Conservation (phyloP, 371 early-diverging fungal species). For the Rhizopus microsporus region DNA sequence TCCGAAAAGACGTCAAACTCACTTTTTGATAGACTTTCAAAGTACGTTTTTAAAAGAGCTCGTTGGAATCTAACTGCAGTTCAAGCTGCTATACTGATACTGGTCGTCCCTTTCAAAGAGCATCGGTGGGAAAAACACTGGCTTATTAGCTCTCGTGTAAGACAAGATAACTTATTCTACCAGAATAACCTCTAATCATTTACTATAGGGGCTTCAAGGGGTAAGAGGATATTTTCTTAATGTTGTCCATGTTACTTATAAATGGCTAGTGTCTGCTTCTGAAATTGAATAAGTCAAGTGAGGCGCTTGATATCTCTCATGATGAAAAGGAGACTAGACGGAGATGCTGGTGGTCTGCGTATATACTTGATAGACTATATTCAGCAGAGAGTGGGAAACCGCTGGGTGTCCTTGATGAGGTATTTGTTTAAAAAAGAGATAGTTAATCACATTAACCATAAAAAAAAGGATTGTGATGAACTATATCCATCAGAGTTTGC, state of each 20-base stretch:
- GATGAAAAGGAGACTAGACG: conserved; percentile 50
- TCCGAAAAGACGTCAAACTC: conserved; percentile 4
- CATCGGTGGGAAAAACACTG: conserved; percentile 27
- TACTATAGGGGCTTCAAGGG: neutral
- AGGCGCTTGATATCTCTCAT: conserved; percentile 36
- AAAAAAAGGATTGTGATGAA: conserved; percentile 39
- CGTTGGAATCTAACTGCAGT: conserved; percentile 33
- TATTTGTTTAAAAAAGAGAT: neutral
- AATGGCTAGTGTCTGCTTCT: conserved; percentile 48
- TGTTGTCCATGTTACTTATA: neutral
- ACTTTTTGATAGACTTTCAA: conserved; percentile 2
- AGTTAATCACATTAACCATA: neutral
- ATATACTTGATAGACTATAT: conserved; percentile 49
- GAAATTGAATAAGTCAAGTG: conserved; percentile 49
- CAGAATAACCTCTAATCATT: no score
- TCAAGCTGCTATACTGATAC: conserved; percentile 37
- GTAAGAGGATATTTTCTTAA: neutral
- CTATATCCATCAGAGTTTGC: conserved; percentile 29
- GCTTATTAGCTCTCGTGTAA: conserved; percentile 35
- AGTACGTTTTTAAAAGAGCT: conserved; percentile 8
- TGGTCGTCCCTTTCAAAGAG: conserved; percentile 34
- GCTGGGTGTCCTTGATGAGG: conserved; percentile 31
- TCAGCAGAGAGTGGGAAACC: conserved; percentile 36
- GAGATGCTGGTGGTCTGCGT: conserved; percentile 57
- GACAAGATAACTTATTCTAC: neutral